Percentiles rank a stretch among this genome's conserved stretches.
Evolutionary conservation across 768 basidiomycete genomes (phyloP).

Genomic region (Boletus eberwhitei): DNA sequence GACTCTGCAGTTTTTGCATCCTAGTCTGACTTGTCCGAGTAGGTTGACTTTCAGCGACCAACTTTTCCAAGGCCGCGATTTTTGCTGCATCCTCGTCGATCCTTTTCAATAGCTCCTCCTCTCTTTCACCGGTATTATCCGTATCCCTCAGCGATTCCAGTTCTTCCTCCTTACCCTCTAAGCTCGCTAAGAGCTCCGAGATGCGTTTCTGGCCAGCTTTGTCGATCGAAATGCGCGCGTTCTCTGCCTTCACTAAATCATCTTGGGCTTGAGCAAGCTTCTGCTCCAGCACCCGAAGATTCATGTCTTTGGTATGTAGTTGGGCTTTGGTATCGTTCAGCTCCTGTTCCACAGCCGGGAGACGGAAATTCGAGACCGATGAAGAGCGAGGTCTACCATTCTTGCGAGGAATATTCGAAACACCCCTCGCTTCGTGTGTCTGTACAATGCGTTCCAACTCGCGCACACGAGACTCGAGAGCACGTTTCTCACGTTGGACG

Average conservation of each 20-base stretch:
- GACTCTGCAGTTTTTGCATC: conserved; percentile 40
- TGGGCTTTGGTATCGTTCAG: conserved; percentile 44
- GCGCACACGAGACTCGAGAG: conserved; percentile 53
- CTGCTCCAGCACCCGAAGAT: conserved; percentile 40
- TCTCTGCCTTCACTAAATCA: conserved; percentile 51
- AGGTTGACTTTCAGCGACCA: conserved; percentile 42
- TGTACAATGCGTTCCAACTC: conserved; percentile 50
- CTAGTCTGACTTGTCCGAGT: conserved; percentile 29
- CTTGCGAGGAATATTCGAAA: conserved; percentile 33
- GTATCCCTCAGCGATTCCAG: conserved; percentile 41
- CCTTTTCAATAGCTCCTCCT: conserved; percentile 58
- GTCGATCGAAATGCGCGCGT: conserved; percentile 56
- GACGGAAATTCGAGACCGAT: conserved; percentile 50
- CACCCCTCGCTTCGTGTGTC: conserved; percentile 33
- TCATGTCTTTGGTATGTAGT: conserved; percentile 43
- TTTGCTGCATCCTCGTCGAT: conserved; percentile 74
- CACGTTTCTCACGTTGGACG: conserved; percentile 55
- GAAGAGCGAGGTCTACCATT: conserved; percentile 53
- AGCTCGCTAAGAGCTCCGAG: conserved; percentile 37
- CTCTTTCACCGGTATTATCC: conserved; percentile 45
- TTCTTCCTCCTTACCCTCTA: conserved; percentile 63
- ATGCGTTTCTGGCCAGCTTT: conserved; percentile 44
- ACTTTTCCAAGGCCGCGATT: conserved; percentile 53
- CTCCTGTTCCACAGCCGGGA: conserved; percentile 54
- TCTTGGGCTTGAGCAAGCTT: conserved; percentile 49